Conservation (phyloP, 2,329 filamentous ascomycete species). For the Chaetomium sp. region DNA sequence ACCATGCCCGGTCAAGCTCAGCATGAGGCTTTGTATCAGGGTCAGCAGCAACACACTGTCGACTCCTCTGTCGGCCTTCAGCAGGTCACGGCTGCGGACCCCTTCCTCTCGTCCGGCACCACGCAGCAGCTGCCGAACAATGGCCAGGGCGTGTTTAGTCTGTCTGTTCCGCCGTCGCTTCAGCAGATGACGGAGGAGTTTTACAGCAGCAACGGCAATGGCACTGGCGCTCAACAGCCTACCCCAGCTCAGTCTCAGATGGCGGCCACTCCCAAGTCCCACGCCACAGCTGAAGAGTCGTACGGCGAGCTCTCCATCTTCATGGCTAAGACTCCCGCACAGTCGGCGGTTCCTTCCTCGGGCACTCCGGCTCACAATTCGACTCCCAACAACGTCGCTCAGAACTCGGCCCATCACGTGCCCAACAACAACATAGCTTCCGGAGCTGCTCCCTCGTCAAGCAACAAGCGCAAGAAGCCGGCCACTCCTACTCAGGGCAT, state of each 20-base stretch:
- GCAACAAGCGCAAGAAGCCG: slow-evolving; percentile 14
- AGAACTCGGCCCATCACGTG: no score
- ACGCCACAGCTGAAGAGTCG: no score
- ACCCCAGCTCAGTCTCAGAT: not conserved
- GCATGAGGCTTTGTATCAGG: not conserved
- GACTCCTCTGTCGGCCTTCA: slow-evolving; percentile 3
- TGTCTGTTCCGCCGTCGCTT: not conserved
- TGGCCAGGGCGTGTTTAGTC: not conserved
- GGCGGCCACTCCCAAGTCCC: not conserved
- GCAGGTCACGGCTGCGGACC: slow-evolving; percentile 7
- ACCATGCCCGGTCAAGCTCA: not conserved
- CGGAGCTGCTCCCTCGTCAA: not conserved
- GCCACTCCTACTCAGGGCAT: not conserved
- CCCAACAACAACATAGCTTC: no score
- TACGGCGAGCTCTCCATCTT: slow-evolving; percentile 4
- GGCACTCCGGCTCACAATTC: no score
- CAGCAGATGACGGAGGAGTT: not conserved
- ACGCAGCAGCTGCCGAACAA: not conserved
- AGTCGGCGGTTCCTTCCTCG: no score
- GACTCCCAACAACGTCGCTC: no score
- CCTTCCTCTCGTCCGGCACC: not conserved
- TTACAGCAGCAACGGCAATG: not conserved
- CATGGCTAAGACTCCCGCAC: not conserved
- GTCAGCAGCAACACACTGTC: not conserved
- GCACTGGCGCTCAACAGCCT: not conserved